These are phyloP conservation scores for Capsella rubella DNA, from an alignment of 441 rosid genomes.

Conservation along the genomic window DNA sequence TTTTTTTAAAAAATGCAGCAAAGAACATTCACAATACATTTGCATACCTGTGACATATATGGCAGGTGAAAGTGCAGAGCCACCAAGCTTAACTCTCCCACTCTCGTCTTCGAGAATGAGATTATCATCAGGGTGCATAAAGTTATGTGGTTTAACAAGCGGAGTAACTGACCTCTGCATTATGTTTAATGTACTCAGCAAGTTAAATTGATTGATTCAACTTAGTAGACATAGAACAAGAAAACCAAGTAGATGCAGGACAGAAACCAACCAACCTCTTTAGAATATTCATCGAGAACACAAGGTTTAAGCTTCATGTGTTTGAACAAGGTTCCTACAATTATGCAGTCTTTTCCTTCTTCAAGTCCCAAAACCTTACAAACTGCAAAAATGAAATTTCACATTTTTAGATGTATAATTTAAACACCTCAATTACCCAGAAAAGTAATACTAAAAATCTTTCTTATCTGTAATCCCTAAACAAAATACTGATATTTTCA, in stretches of 20 bases:
- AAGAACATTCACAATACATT: slow-evolving; percentile 26
- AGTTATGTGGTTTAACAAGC: slow-evolving; percentile 82
- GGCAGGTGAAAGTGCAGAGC: slow-evolving; percentile 65
- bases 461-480: background rate
- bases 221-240: background rate
- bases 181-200: slow-evolving; percentile 12
- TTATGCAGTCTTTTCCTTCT: slow-evolving; percentile 83
- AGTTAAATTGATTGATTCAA: background rate
- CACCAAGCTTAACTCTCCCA: slow-evolving; percentile 87
- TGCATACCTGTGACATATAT: slow-evolving; percentile 78
- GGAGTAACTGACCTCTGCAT: slow-evolving; percentile 81
- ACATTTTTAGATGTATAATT: slow-evolving; percentile 6
- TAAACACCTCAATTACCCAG: slow-evolving; percentile 17
- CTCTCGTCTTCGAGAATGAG: slow-evolving; percentile 95
- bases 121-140: slow-evolving; percentile 81
- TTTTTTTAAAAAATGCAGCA: slow-evolving; percentile 20
- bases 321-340: slow-evolving; percentile 92
- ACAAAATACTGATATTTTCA: background rate
- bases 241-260: background rate
- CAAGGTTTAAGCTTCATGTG: slow-evolving; percentile 98
- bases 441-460: slow-evolving; percentile 13
- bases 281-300: slow-evolving; percentile 95
- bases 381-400: slow-evolving; percentile 48
- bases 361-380: slow-evolving; percentile 85
- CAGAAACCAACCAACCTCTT: slow-evolving; percentile 60